Base-by-base conservation (phyloP, 2,329 filamentous ascomycete species). In the Amesomyces nigricolor region DNA sequence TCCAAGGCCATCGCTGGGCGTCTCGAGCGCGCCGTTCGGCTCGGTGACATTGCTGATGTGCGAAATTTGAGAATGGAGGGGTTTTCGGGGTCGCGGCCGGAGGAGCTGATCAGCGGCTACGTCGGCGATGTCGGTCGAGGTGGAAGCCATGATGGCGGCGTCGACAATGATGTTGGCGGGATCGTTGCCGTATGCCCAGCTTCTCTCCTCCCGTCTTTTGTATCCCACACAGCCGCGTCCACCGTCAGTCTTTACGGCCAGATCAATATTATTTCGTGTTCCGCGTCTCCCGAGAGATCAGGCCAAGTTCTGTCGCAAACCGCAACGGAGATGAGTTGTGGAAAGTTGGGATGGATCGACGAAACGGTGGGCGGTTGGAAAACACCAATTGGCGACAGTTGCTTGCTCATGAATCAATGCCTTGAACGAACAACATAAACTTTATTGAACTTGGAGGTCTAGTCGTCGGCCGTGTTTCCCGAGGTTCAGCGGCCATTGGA, bases 51-150 rank as follows among this genome's bases (percentile, higher is more conserved):
- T 70, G 58, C 72, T 74, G 44, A 75, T 66, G 51, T 78, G 72
- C 3, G 72, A 69, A n/a, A 78, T 66, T 62, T 78, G 76, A 2
- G 73, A 67, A 54, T 78, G 77, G 58, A 75, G 68, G 0, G 76
- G 73, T 61, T 79, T 80, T 58, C 75, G 73, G 22, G 76, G 74
- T 9, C 78, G 72, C 14, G 78, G 76, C 5, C 78, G 76, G 53
- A 78, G 63, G 51, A 78, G 69, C 57, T 75, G 68, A 51, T 77
- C 76, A 59, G 69, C 66, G 51, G 71, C 54, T 45, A 65, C 63
- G 43, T 70, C 64, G 35, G 53, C 57, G 47, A 58, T 56, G 47
- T 65, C 57, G 50, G 65, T 62, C 45, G 65, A 64, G n/a, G 66
- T 64, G 35, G 66, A 64, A 38, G 67, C 59, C 66, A 68, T 68